A percentile compares a stretch with the other conserved stretches of the same genome.
These are phyloP conservation scores for Aureobasidium musti DNA, from an alignment of 2,329 filamentous ascomycete species.

Conservation along the genomic window DNA sequence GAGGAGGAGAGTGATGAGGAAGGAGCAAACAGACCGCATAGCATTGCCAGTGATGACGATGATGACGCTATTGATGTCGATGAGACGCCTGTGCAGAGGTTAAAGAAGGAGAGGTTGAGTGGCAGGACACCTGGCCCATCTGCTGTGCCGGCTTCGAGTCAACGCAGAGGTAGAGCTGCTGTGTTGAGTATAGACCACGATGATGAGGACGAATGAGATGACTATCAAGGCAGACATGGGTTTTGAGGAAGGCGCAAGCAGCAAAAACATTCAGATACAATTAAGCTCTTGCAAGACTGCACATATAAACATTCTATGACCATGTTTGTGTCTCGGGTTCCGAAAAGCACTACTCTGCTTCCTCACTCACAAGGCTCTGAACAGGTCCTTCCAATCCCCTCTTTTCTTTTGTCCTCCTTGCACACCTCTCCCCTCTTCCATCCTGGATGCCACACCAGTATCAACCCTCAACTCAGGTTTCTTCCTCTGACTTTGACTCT, in stretches of 20 bases:
- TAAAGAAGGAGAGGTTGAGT: constrained; percentile 28
- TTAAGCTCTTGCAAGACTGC: not conserved
- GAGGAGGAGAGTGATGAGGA: constrained; percentile 49
- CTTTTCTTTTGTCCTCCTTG: constrained; percentile 19
- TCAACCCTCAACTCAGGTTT: constrained; percentile 25
- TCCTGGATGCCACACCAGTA: constrained; percentile 12
- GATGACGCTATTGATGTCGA: constrained; percentile 35
- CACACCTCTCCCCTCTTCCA: constrained; percentile 26
- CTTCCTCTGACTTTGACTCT: not conserved
- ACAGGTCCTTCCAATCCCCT: constrained; percentile 32
- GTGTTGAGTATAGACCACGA: constrained; percentile 33
- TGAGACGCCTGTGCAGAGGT: constrained; percentile 29
- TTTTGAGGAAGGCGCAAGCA: not conserved
- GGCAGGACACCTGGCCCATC: constrained; percentile 10
- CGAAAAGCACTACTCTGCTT: no score
- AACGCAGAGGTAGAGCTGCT: not conserved
- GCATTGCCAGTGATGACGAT: constrained; percentile 37
- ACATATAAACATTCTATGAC: constrained; percentile 1
- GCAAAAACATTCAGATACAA: not conserved
- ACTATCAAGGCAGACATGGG: not conserved
- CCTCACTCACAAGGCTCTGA: not conserved
- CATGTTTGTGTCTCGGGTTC: no score
- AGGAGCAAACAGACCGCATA: constrained; percentile 34
- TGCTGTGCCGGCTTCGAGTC: not conserved
- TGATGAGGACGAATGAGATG: constrained; percentile 30